Conservation (phyloP, 305 asterid genomes). For the Solanum hybrid region DNA sequence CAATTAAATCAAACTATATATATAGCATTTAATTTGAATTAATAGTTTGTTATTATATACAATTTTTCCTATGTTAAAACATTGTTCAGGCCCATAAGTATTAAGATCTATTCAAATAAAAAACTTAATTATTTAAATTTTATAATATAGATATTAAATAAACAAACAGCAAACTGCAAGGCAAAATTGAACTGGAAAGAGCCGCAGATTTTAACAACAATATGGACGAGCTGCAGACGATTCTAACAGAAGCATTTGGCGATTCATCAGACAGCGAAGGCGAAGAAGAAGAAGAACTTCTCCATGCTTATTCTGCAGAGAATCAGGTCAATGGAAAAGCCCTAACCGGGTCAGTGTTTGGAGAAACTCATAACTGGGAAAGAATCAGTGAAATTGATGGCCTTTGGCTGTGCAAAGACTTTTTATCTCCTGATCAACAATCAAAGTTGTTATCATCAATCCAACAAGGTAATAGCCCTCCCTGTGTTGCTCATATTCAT, state of each 20-base stretch:
- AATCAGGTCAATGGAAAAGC: not conserved
- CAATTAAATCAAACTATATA: no score
- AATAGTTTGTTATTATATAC: no score
- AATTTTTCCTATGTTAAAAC: no score
- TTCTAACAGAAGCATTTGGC: constrained; percentile 68
- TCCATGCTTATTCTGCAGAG: not conserved
- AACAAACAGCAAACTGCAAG: not conserved
- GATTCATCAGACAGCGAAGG: constrained; percentile 59
- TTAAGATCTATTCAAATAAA: no score
- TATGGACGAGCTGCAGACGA: constrained; percentile 25
- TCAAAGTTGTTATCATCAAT: constrained; percentile 50
- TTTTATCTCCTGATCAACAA: constrained; percentile 54
- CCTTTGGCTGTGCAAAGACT: constrained; percentile 59
- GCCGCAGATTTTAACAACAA: not conserved
- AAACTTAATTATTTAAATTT: no score
- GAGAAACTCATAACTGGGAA: constrained; percentile 51
- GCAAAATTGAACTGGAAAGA: not conserved
- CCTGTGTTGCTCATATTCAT: not conserved
- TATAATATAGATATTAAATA: no score
- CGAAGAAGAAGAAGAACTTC: constrained; percentile 3
- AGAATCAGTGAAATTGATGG: constrained; percentile 54
- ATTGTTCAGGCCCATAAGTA: no score
- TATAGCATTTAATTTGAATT: no score
- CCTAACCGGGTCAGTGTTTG: constrained; percentile 16
- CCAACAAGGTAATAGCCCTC: constrained; percentile 29